Base-by-base conservation (phyloP, 108 stramenopile genomes). In the Nannochloropsis salina region DNA sequence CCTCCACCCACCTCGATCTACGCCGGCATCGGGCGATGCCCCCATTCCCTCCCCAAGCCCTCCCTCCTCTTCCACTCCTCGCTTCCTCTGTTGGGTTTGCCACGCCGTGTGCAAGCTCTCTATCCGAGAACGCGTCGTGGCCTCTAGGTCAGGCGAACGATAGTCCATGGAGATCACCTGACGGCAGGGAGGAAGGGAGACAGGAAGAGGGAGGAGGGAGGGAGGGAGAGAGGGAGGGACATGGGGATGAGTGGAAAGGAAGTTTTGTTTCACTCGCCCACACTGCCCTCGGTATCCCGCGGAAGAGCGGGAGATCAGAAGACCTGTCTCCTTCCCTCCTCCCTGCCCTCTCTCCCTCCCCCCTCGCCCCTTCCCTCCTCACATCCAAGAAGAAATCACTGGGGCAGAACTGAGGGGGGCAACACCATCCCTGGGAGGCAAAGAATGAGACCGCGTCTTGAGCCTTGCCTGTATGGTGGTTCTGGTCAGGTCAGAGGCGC, bases 131-230 rank as follows among this genome's bases (percentile, higher is more conserved):
- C 61, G 61, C 20, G 61, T 74, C 3, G 61, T n/a, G 15, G 15
- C n/a, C 3, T 74, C 61, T 15, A 74, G 61, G 61, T 4, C n/a
- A 8, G 61, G 61, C 61, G 61, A 74, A 8, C 61, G 61, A n/a
- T 74, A 74, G 61, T 74, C 61, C 61, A 74, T 74, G 61, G 61
- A 74, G 61, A 74, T 74, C 20, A 74, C 61, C 61, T 74, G n/a
- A 31, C 31, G 61, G 61, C 20, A 74, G 61, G 61, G 61, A 74
- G 61, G 2, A n/a, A 6, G 61, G 61, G 47, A 15, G 47, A 15
- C 12, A 51, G 15, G 47, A 51, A 51, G 47, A 51, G 15, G 47
- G 47, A 15, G 47, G 15, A 15, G 47, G 15, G 47, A 51, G 47
- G 31, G 31, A 51, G 47, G 47, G 47, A 51, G 47, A 1, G 47